Evolutionary conservation across 169 alveolate species (phyloP).

Genomic region (Toxoplasma gondii): DNA sequence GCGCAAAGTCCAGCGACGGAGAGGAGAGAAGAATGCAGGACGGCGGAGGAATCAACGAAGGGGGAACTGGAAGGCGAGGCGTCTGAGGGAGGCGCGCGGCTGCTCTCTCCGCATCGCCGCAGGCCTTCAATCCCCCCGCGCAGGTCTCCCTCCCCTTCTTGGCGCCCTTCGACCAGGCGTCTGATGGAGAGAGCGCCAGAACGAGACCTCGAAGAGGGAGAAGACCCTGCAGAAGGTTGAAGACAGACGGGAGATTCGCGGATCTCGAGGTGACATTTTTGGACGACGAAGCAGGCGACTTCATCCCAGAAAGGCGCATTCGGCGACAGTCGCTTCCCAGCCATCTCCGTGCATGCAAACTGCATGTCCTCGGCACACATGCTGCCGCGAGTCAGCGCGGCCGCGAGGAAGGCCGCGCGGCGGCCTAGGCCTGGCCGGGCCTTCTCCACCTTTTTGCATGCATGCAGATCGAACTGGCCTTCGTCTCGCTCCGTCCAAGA

Average conservation of each 20-base stretch:
- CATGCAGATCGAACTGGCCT: background rate
- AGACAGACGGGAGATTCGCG: background rate
- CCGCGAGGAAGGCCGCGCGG: conserved; percentile 18
- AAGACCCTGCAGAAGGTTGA: background rate
- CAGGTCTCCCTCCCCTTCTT: background rate
- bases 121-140: background rate
- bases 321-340: background rate
- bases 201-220: background rate
- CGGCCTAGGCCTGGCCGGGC: background rate
- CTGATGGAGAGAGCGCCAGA: background rate
- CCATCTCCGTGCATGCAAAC: conserved; percentile 33
- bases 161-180: background rate
- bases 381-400: background rate
- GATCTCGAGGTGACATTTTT: background rate
- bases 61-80: background rate
- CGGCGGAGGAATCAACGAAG: background rate
- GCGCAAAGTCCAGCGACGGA: background rate
- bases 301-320: background rate
- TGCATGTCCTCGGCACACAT: background rate
- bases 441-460: background rate
- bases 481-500: background rate
- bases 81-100: background rate
- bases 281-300: background rate
- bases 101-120: background rate
- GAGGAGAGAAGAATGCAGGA: background rate